Percentiles rank a stretch among this genome's conserved stretches.
Conservation (phyloP, 2,329 filamentous ascomycete genomes). For the Coniella vitis region DNA sequence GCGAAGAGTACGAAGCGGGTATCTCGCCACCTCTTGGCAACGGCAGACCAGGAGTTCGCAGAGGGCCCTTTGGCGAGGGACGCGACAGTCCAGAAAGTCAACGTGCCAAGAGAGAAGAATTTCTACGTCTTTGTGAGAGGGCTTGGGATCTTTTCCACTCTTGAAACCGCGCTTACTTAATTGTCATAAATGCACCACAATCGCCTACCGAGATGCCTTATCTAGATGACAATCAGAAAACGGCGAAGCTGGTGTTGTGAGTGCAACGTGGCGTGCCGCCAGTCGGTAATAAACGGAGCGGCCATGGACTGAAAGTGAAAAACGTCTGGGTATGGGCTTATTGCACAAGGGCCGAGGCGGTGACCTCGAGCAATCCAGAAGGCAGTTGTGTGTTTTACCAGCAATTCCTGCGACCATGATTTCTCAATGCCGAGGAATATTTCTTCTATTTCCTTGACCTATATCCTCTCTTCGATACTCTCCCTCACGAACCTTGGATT, state of each 20-base stretch:
- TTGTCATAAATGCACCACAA: neutral
- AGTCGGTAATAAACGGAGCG: neutral
- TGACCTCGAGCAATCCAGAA: slow-evolving; percentile 6
- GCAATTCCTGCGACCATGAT: neutral
- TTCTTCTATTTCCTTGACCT: slow-evolving; percentile 1
- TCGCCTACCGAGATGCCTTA: neutral
- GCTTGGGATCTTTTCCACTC: slow-evolving; percentile 98
- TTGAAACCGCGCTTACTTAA: slow-evolving; percentile 40
- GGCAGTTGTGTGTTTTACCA: slow-evolving; percentile 9
- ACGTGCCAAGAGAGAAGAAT: slow-evolving; percentile 85
- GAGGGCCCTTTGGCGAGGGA: slow-evolving; percentile 72
- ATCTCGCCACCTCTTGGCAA: slow-evolving; percentile 77
- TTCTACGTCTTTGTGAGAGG: slow-evolving; percentile 74
- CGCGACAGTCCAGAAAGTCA: slow-evolving; percentile 78
- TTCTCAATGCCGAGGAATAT: neutral
- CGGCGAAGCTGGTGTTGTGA: too few relatives aligned
- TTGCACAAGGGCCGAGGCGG: neutral
- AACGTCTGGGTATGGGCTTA: slow-evolving; percentile 9
- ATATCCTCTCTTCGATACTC: slow-evolving; percentile 3
- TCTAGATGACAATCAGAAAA: too few relatives aligned
- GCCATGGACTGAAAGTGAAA: slow-evolving; percentile 10
- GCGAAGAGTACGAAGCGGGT: slow-evolving; percentile 92
- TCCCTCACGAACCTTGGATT: slow-evolving; percentile 4
- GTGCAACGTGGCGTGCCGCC: neutral
- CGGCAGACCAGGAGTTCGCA: slow-evolving; percentile 54